Base-by-base conservation (phyloP, 495 filamentous ascomycete genomes). In the Coniosporium apollinis region DNA sequence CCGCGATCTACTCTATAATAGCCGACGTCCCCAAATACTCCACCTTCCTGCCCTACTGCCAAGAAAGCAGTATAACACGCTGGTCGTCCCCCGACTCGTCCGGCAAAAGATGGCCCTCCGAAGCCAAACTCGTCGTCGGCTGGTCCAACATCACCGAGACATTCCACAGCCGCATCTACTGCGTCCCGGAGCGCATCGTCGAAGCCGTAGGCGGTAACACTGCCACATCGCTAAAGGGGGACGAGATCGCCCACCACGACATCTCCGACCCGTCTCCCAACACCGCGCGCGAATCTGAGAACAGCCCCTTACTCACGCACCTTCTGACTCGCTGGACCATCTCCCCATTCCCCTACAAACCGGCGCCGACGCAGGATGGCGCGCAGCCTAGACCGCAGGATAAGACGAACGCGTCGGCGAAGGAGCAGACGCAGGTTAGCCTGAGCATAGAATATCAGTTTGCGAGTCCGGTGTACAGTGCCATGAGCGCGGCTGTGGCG, bases 41-140 rank as follows among this genome's bases (percentile, higher is more conserved):
- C 28, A 47, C 59, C 43, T 96, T 91, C 71, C 70, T 94, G 20
- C 87, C 87, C 6, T 91, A 89, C 70, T 84, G 84, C 56, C 61
- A 64, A 9, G 59, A 62, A 5, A 82, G 78, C 1, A 65, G 56
- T 20, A 79, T 94, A 2, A 93, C 82, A n/a, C 44, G 46, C 22
- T 54, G 45, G 39, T 67, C 65, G 28, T 38, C 55, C 32, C 62
- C 69, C 29, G 64, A 70, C 37, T 51, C 61, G 0, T 44, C 50
- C 39, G 47, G 61, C 31, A 60, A 58, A 9, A 47, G 62, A 1
- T 78, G 72, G 57, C 89, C 89, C 0, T 64, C 68, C 15, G 72
- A 72, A 47, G 89, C 82, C 1, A 74, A 76, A 52, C 66, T 97
- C 15, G 77, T 72, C 3, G 72, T 94, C 19, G 86, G 86, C 36